Percentiles rank a stretch among this genome's conserved stretches.
Conservation (phyloP, 495 filamentous ascomycete genomes). For the Xylaria castorea region DNA sequence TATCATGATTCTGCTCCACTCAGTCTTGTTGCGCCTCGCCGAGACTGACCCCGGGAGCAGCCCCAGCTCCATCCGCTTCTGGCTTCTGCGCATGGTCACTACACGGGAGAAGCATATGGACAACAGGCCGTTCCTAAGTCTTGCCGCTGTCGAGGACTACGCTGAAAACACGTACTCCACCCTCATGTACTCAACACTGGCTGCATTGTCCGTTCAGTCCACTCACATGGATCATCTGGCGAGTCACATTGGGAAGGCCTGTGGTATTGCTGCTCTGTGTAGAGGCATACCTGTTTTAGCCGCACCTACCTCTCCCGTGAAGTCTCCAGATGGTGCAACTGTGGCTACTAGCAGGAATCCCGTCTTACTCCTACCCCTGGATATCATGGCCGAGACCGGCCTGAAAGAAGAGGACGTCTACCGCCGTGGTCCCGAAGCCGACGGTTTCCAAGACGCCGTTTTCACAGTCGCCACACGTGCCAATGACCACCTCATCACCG, state of each 20-base stretch:
- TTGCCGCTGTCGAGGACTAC: conserved; percentile 81
- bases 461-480: conserved; percentile 91
- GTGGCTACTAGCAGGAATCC: conserved; percentile 48
- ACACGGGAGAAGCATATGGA: conserved; percentile 83
- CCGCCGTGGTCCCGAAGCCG: conserved; percentile 74
- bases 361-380: conserved; percentile 74
- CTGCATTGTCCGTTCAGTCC: conserved; percentile 74
- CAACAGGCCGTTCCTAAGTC: conserved; percentile 76
- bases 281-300: conserved; percentile 85
- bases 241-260: conserved; percentile 92
- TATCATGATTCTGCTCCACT: conserved; percentile 80
- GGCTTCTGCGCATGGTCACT: conserved; percentile 78
- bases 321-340: conserved; percentile 45
- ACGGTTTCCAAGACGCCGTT: conserved; percentile 84
- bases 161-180: conserved; percentile 94
- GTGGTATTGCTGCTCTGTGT: conserved; percentile 82
- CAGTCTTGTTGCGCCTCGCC: conserved; percentile 68
- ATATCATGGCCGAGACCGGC: conserved; percentile 82
- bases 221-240: conserved; percentile 91
- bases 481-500: conserved; percentile 94
- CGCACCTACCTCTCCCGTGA: conserved; percentile 68
- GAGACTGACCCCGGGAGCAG: conserved; percentile 52
- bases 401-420: conserved; percentile 89
- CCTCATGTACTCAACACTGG: conserved; percentile 87
- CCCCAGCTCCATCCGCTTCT: conserved; percentile 74